Evolutionary conservation across 1,284 basidiomycete genomes (phyloP).

Genomic region (Trichosporon coremiiforme): DNA sequence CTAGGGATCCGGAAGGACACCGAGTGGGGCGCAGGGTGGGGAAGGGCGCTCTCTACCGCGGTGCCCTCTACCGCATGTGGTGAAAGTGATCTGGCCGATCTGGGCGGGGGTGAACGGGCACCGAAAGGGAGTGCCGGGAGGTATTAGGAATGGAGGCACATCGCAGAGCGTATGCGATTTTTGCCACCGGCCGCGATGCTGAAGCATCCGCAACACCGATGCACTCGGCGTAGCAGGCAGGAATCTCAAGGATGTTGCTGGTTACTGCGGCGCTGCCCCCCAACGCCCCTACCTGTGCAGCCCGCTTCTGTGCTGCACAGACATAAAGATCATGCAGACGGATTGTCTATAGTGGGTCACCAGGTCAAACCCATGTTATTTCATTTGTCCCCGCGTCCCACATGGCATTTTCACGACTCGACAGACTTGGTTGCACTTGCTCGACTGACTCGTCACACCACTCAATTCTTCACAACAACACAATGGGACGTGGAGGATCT

Average conservation of each 20-base stretch:
- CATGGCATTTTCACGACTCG: slow-evolving; percentile 9
- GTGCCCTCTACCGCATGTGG: too few relatives aligned
- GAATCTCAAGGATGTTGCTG: too few relatives aligned
- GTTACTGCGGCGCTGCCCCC: too few relatives aligned
- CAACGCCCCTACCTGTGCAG: too few relatives aligned
- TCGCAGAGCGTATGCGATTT: background rate
- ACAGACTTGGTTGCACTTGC: background rate
- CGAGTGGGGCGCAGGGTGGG: background rate
- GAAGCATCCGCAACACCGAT: too few relatives aligned
- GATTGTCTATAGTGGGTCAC: too few relatives aligned
- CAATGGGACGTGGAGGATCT: slow-evolving; percentile 30
- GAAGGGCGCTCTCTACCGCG: too few relatives aligned
- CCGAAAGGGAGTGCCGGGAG: background rate
- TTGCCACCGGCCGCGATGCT: too few relatives aligned
- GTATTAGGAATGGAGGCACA: background rate
- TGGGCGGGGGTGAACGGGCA: background rate
- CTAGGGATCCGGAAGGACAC: background rate
- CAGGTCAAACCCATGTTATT: slow-evolving; percentile 1
- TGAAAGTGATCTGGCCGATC: background rate
- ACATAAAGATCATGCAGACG: too few relatives aligned
- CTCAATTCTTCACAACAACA: slow-evolving; percentile 1
- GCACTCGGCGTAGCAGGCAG: too few relatives aligned
- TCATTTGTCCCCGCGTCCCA: slow-evolving; percentile 10
- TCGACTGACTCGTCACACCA: background rate
- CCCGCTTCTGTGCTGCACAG: too few relatives aligned